Conservation (phyloP, 805 yeast genomes). For the Candida nemodendra region DNA sequence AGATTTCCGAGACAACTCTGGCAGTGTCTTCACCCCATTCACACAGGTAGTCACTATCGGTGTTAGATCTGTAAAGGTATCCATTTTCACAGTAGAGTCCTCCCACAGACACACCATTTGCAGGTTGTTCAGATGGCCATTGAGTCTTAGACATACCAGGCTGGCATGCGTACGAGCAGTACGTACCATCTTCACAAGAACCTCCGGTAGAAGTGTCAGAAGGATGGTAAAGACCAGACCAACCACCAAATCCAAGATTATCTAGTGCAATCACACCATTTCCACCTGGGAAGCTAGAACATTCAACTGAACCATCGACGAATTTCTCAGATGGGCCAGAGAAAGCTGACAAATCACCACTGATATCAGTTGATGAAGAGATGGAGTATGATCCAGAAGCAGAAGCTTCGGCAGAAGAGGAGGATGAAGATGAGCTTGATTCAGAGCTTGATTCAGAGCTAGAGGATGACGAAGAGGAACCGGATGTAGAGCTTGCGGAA, state of each 20-base stretch:
- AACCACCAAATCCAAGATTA: constrained; percentile 75
- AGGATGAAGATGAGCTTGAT: constrained; percentile 26
- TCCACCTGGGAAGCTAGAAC: constrained; percentile 74
- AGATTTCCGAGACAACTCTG: constrained; percentile 48
- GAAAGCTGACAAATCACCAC: constrained; percentile 62
- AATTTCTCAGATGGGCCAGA: constrained; percentile 59
- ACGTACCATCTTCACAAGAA: constrained; percentile 62
- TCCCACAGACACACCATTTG: constrained; percentile 69
- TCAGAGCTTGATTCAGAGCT: constrained; percentile 15
- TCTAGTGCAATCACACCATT: constrained; percentile 79
- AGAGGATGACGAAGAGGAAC: constrained; percentile 21
- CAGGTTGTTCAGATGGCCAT: constrained; percentile 70
- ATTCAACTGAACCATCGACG: constrained; percentile 67
- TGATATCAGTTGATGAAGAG: constrained; percentile 36
- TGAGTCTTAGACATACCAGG: constrained; percentile 81
- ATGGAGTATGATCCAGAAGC: constrained; percentile 26
- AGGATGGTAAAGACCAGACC: constrained; percentile 39
- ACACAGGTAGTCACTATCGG: constrained; percentile 53
- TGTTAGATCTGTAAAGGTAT: constrained; percentile 59
- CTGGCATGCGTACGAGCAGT: constrained; percentile 77
- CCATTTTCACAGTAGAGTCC: constrained; percentile 63
- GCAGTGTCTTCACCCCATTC: constrained; percentile 63
- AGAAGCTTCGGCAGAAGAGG: constrained; percentile 25
- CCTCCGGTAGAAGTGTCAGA: constrained; percentile 48
- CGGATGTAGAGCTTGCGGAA: constrained; percentile 18